Base-by-base conservation (phyloP, 1,284 basidiomycete genomes). In the Sphaerobolus stellatus region DNA sequence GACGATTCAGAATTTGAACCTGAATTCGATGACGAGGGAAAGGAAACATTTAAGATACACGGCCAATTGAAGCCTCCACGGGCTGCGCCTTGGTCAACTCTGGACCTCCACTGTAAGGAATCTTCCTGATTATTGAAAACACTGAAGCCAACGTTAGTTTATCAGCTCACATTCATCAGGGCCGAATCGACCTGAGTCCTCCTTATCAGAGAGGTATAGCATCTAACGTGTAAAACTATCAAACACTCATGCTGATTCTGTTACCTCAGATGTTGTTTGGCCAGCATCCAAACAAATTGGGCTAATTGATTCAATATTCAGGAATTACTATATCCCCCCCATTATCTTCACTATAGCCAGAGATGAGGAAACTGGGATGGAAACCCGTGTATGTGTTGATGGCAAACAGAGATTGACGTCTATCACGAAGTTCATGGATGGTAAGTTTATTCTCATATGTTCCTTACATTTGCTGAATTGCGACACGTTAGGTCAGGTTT, bases 331-430 rank as follows among this genome's bases (percentile, higher is more conserved):
- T 59, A 80, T 90, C 6, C 88, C 86, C 0, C 84, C 86, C 0
- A 75, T 90, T 18, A 81, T 89, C 36, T 31, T 56, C 80, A 80
- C 80, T 33, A 74, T 86, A 1, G 70, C 70, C 45, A 66, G 61
- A 20, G 78, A 81, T 52, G 78, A 82, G 6, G 9, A 81, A 83
- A n/a, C n/a, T 0, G 82, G 79, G 0, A 75, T 78, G 46, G 70
- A 74, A 38, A 68, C 79, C n/a, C 69, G 80, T 56, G 70, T 83
- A 48, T 90, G 88, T 59, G 85, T 90, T 13, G 88, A 90, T 59
- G 87, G 87, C 4, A 90, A 90, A 64, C 87, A 89, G 71, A 74
- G 87, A 41, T 66, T 89, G 48, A 88, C 86, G 0, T 87, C 86
- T 0, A 86, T 89, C 57, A 80, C 82, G 60, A 62, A 56, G 41